phyloP scores from a whole-genome alignment of 257 asterid species.

The Coffea eugenioides region DNA sequence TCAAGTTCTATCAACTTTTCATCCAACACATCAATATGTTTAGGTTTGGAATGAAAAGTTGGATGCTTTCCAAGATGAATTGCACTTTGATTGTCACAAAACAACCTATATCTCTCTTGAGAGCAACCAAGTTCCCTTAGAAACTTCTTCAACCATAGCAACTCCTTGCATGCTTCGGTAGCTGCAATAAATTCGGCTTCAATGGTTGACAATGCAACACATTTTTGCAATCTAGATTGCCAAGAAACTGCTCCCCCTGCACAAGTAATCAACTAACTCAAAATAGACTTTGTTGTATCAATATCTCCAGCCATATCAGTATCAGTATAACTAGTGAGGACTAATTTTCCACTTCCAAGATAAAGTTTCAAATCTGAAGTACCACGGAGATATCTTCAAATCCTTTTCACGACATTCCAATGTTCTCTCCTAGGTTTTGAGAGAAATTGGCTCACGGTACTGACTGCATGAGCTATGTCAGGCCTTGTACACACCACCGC shows the following conservation, averaged over 20 bases:
- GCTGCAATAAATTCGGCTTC: neutral
- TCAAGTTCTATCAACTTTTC: neutral
- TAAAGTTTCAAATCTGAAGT: neutral
- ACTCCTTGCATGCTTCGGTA: neutral
- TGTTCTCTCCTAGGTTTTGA: conserved; percentile 3
- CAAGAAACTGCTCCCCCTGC: neutral
- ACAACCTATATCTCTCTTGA: neutral
- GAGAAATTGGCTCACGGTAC: neutral
- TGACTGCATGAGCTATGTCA: neutral
- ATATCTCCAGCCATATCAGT: too few species aligned
- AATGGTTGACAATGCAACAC: neutral
- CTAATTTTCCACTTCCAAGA: neutral
- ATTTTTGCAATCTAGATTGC: neutral
- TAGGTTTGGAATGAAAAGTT: neutral
- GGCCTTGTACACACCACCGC: neutral
- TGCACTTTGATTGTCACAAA: conserved; percentile 8
- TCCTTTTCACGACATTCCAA: neutral
- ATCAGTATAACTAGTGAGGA: too few species aligned
- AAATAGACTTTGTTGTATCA: neutral
- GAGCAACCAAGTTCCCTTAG: neutral
- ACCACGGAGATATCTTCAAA: neutral
- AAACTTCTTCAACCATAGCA: neutral
- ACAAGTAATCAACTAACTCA: neutral
- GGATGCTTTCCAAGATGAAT: conserved; percentile 10
- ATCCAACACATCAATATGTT: neutral